phyloP scores from a whole-genome alignment of 345 rosid genomes.

The Kandelia obovata region DNA sequence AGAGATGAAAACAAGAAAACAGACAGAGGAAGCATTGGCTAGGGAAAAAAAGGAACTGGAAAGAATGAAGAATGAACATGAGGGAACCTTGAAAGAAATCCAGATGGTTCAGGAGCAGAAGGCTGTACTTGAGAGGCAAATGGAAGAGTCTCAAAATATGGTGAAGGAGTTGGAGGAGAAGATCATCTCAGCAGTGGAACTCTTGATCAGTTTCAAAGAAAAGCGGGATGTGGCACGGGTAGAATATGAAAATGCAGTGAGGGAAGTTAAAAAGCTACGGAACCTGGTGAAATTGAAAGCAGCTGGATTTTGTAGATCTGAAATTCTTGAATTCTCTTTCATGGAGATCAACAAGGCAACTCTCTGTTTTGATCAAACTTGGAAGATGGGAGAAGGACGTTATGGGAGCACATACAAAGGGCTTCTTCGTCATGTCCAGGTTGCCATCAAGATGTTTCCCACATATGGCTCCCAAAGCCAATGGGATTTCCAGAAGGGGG shows the following conservation, averaged over 20 bases:
- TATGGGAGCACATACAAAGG: constrained; percentile 80
- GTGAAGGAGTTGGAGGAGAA: constrained; percentile 72
- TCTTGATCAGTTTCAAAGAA: constrained; percentile 65
- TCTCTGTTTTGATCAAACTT: constrained; percentile 59
- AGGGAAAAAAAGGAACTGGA: constrained; percentile 49
- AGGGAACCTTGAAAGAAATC: constrained; percentile 43
- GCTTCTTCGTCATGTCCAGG: constrained; percentile 55
- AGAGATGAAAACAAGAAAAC: constrained; percentile 61
- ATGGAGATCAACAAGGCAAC: constrained; percentile 78
- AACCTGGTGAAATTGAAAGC: constrained; percentile 35
- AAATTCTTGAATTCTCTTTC: constrained; percentile 73
- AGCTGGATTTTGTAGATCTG: constrained; percentile 43
- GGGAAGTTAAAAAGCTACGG: constrained; percentile 40
- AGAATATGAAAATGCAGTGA: constrained; percentile 50
- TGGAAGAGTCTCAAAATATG: constrained; percentile 36
- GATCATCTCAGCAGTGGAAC: constrained; percentile 71
- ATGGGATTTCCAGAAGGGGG: constrained; percentile 60
- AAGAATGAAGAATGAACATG: constrained; percentile 41
- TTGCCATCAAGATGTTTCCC: constrained; percentile 86
- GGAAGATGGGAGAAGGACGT: constrained; percentile 82
- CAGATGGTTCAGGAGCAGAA: constrained; percentile 50
- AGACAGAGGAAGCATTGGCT: constrained; percentile 49
- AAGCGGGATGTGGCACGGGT: constrained; percentile 61
- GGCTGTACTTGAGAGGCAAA: constrained; percentile 44
- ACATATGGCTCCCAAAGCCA: constrained; percentile 62